phyloP scores from a whole-genome alignment of 306 rosid species.

The Myrica gale region DNA sequence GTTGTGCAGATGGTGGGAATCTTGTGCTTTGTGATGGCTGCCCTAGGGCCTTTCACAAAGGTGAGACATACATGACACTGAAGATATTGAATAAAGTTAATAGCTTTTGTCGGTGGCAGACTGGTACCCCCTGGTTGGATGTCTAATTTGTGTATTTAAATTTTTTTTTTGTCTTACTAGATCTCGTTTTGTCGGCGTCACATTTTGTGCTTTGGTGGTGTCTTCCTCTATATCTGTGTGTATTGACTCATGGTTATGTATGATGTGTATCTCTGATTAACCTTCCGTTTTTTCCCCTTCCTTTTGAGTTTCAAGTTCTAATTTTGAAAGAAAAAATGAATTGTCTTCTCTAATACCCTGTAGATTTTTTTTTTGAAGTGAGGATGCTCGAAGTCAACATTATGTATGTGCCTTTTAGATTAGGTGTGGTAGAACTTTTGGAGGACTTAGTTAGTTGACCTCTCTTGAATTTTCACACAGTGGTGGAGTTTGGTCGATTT shows the following conservation, averaged over 20 bases:
- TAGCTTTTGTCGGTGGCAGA: neutral
- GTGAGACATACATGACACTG: constrained; percentile 41
- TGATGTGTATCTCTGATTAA: neutral
- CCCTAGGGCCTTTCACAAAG: constrained; percentile 97
- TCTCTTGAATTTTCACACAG: constrained; percentile 8
- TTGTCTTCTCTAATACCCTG: neutral
- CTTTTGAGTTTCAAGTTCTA: too few species aligned
- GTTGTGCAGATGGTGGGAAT: constrained; percentile 95
- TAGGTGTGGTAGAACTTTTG: constrained; percentile 4
- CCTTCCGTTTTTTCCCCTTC: neutral
- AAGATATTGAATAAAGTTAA: constrained; percentile 1
- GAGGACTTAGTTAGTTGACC: constrained; percentile 14
- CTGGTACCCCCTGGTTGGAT: neutral
- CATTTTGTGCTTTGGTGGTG: neutral
- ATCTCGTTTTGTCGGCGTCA: neutral
- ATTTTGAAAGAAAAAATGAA: neutral
- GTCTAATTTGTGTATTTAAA: neutral
- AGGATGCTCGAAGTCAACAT: neutral
- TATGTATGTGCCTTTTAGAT: constrained; percentile 13
- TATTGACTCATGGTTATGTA: neutral
- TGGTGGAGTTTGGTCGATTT: constrained; percentile 19
- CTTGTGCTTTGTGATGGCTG: constrained; percentile 96
- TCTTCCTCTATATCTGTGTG: neutral
- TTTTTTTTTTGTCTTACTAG: neutral
- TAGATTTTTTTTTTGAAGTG: neutral